Evolutionary conservation across 306 rosid genomes (phyloP).

Genomic region (Nissolia schottii): DNA sequence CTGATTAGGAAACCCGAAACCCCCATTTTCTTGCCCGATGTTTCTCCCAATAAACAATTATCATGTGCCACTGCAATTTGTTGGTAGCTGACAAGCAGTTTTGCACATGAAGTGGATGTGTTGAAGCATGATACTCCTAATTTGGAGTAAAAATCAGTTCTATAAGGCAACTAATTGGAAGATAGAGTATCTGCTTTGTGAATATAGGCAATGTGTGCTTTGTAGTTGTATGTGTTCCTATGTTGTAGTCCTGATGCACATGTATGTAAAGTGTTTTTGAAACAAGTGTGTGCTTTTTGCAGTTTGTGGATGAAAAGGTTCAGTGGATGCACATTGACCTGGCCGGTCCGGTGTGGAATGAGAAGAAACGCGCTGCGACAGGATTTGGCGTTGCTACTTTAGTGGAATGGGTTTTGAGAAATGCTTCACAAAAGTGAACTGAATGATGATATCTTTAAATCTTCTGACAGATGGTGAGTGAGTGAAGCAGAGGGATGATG

Average conservation of each 20-base stretch:
- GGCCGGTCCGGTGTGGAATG: constrained; percentile 89
- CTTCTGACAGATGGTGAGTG: neutral
- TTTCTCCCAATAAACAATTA: no score
- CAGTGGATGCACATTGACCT: constrained; percentile 96
- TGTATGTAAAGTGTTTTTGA: constrained; percentile 10
- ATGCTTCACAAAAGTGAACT: constrained; percentile 42
- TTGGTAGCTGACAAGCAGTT: neutral
- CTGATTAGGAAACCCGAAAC: no score
- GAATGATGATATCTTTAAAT: neutral
- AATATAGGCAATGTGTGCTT: neutral
- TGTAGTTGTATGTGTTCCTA: neutral
- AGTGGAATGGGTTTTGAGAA: constrained; percentile 94
- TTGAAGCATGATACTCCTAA: no score
- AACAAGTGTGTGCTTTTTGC: constrained; percentile 26
- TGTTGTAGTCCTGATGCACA: neutral
- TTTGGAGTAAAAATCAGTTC: neutral
- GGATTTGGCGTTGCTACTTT: constrained; percentile 86
- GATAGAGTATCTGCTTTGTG: neutral
- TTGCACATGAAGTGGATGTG: neutral
- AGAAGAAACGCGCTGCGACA: constrained; percentile 71
- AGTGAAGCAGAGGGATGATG: constrained; percentile 7
- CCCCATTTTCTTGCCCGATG: neutral
- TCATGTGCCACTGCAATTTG: neutral
- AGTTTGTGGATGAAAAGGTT: constrained; percentile 98
- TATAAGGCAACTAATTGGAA: neutral